Base-by-base conservation (phyloP, 129 eudicot species). In the Saussurea involucrata region DNA sequence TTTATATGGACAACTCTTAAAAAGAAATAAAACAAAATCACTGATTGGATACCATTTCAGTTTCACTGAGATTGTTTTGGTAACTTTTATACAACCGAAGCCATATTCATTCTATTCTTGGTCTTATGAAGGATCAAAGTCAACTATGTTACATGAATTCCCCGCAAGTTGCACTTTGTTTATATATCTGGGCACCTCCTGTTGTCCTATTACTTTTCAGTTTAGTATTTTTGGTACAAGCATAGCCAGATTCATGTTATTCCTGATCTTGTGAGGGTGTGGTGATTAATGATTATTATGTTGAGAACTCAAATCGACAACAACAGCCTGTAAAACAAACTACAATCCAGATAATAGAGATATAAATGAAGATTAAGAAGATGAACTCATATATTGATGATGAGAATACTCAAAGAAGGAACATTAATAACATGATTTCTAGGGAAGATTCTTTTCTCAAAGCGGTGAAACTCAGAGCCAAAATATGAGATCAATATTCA, bases 261-360 rank as follows among this genome's bases (percentile, higher is more conserved):
- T 71, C 40, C 61, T 70, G 36, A 15, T 70, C 61, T 70, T 42
- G 49, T 70, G 75, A 24, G 25, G 63, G 75, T 10, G 3, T 22
- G 9, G 61, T 53, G 61, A 40, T 40, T 40, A 10, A 22, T 53
- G 61, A 40, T 40, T 40, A 10, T 40, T 40, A 40, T 40, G 49
- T 13, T 40, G 2, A 37, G 46, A 37, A 37, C 46, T 37, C 46
- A 37, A 37, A 37, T 13, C 4, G 46, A 37, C 40, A 34, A 6
- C 13, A 37, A 37, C 12, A 36, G 42, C 8, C 49, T 40, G 17
- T 40, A 40, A 10, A 40, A 17, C 49, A 10, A 40, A 40, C 49
- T 11, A 40, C 49, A 40, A 11, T 40, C 49, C 49, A 40, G 49
- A 40, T 40, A 11, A 40, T 40, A 40, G 49, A 40, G 17, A 40